These are phyloP conservation scores for Cinchona pubescens DNA, from an alignment of 257 asterid genomes.

Conservation along the genomic window DNA sequence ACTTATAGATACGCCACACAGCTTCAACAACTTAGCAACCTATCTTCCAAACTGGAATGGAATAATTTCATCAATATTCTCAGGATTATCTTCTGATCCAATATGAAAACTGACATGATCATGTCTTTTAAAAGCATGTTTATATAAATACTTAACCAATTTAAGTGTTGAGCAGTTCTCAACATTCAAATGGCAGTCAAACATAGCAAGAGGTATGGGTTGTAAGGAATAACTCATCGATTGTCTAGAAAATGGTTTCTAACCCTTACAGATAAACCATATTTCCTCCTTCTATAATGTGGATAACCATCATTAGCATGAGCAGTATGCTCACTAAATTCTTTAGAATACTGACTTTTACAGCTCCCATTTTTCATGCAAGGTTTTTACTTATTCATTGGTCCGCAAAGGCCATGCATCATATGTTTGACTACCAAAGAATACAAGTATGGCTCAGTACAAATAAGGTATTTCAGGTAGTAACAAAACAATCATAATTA, in stretches of 20 bases:
- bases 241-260: not conserved
- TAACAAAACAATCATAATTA: not conserved
- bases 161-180: not conserved
- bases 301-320: not conserved
- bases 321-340: not conserved
- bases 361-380: not conserved
- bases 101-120: not conserved
- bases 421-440: not conserved
- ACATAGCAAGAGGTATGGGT: not conserved
- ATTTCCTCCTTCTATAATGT: not conserved
- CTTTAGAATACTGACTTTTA: not conserved
- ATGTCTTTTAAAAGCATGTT: not conserved
- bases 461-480: not conserved
- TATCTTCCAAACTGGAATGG: not conserved
- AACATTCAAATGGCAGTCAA: not conserved
- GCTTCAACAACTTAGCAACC: not conserved
- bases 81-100: too few species aligned
- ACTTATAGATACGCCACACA: not conserved
- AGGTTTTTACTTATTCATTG: not conserved
- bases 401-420: slow-evolving; percentile 13
- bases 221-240: not conserved
- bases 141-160: not conserved
- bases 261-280: rapidly evolving
- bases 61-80: not conserved
- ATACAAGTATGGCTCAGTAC: not conserved